Base-by-base conservation (phyloP, 2,329 filamentous ascomycete genomes). In the Aspergillus aculeatinus region DNA sequence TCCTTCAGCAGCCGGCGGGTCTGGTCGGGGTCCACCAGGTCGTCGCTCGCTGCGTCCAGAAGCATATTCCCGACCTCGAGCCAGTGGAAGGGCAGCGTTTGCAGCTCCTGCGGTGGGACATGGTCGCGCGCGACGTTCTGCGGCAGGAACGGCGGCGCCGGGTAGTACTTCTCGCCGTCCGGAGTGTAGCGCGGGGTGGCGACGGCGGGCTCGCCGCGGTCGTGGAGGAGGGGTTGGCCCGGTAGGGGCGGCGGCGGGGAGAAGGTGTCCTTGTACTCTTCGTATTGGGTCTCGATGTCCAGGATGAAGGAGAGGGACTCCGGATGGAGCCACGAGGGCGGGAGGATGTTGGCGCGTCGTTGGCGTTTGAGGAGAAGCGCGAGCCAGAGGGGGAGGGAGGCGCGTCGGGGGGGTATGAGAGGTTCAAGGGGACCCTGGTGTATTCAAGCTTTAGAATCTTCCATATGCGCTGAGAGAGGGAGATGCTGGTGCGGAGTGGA, bases 361-460 rank as follows among this genome's bases (percentile, higher is more conserved):
- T 99, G 95, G 64, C 93, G 92, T 78, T 98, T 98, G 57, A 99
- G 87, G 25, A 98, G 87, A 16, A 98, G 84, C 2, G 95, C 95
- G 16, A 99, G 89, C 95, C 95, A 99, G 60, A 99, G 86, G 0
- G 95, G 94, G 0, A 98, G 76, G 47, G 89, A 82, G 65, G 87
- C 85, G 68, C 92, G 87, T 72, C 92, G 88, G 0, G 94, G 94
- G 2, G 95, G 95, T 27, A 87, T 86, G 47, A 99, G 85, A 25
- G 85, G 77, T 58, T 88, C 87, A 39, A 93, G 90, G 60, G 87
- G 82, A 60, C 94, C 94, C 94, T 97, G 70, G 58, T 47, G 14
- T 16, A 1, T 48, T 19, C 16, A 1, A 44, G 39, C 5, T n/a
- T 44, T 44, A 19, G 39, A 5, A 7, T 44, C 16, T 44, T 44